Conservation (phyloP, 2,329 filamentous ascomycete species). For the Aspergillus neotritici region DNA sequence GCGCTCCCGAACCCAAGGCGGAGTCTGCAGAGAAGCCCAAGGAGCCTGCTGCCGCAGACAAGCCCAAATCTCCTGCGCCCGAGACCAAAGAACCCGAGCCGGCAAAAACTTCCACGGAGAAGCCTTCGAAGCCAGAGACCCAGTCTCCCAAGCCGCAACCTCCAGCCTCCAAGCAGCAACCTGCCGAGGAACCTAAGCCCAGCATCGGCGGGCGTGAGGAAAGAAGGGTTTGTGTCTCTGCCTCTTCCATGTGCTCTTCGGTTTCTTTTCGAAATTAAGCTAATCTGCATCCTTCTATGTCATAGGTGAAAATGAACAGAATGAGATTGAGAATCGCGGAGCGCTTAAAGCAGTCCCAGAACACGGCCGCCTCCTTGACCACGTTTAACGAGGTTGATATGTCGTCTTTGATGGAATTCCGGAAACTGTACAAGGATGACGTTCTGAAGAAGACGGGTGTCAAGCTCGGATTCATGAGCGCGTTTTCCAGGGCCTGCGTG, state of each 20-base stretch:
- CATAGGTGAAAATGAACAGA: conserved; percentile 97
- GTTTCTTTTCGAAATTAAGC: neutral
- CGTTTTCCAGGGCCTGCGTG: conserved; percentile 83
- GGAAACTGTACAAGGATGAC: conserved; percentile 95
- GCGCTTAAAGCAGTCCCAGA: conserved; percentile 97
- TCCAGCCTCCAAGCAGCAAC: conserved; percentile 17
- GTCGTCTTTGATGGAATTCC: conserved; percentile 95
- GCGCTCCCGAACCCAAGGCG: conserved; percentile 53
- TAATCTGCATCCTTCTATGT: conserved; percentile 4
- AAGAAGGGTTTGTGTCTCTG: conserved; percentile 62
- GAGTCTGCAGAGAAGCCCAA: conserved; percentile 55
- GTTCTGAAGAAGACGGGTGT: conserved; percentile 92
- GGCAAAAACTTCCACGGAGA: conserved; percentile 34
- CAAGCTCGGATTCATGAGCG: conserved; percentile 99
- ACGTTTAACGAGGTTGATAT: conserved; percentile 99
- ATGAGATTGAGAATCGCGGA: conserved; percentile 97
- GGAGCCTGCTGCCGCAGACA: conserved; percentile 51
- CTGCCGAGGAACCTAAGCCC: conserved; percentile 19
- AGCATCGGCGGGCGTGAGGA: conserved; percentile 73
- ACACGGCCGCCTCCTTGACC: conserved; percentile 92
- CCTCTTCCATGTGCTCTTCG: conserved; percentile 1
- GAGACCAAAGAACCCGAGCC: conserved; percentile 24
- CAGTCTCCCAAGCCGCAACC: conserved; percentile 16
- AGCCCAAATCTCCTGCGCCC: conserved; percentile 26
- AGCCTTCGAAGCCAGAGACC: conserved; percentile 38